Base-by-base conservation (phyloP, 768 basidiomycete genomes). In the Exidia glandulosa region DNA sequence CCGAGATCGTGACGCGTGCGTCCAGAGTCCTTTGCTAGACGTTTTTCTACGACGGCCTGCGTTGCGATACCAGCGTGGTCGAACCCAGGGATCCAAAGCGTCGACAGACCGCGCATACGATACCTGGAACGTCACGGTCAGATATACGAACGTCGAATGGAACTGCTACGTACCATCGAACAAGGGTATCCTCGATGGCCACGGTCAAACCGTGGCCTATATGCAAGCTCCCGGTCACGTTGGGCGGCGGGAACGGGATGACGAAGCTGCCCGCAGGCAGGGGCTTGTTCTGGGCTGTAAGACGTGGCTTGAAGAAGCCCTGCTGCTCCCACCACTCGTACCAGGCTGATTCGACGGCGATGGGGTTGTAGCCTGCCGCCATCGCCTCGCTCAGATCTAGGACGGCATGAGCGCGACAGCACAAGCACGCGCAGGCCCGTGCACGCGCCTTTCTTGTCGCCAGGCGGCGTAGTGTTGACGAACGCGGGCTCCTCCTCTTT, bases 11-110 rank as follows among this genome's bases (percentile, higher is more conserved):
- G 94, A 58, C 95, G 76, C 2, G 89, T 90, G 72, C 85, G 77
- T 1, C 91, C 90, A 33, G 86, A 79, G 1, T 81, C 72, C 74
- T 95, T 99, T 76, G 82, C 88, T 33, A 98, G 68, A 19, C 94
- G 81, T 71, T 92, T 93, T 71, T 98, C 96, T 1, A 98, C 95
- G 16, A 99, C 95, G 50, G 90, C 90, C 73, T 99, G 96, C 0
- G 96, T 98, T 0, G 94, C 94, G 62, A 99, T 98, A 60, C 95
- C 94, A 0, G 96, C 96, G 67, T 99, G 96, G 72, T 99, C 96
- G 68, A 94, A 99, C 16, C 96, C 96, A 0, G 96, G 96, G 2
- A 86, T 82, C 68, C 88, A 98, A 0, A 98, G 77, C 0, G 89
- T 87, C 10, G 90, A 91, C 73, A 86, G 90, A 1, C 95, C 95